Conservation (phyloP, 2,329 filamentous ascomycete genomes). For the Fusarium buharicum region DNA sequence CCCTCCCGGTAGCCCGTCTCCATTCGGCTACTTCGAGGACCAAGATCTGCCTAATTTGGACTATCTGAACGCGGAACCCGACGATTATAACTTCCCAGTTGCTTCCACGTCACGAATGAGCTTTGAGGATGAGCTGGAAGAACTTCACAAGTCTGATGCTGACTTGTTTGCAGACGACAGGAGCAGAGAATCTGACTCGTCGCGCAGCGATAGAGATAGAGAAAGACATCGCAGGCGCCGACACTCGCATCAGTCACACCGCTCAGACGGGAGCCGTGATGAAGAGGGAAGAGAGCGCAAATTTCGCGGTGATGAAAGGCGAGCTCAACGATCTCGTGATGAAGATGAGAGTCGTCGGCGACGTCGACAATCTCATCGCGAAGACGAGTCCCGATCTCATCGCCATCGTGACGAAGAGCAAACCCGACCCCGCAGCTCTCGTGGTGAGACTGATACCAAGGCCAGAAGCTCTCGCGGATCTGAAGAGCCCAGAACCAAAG, state of each 20-base stretch:
- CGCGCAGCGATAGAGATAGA: conserved; percentile 52
- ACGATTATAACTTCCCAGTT: conserved; percentile 49
- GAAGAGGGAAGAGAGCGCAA: conserved; percentile 47
- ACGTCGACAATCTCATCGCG: conserved; percentile 30
- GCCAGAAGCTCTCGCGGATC: conserved; percentile 27
- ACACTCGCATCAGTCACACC: conserved; percentile 52
- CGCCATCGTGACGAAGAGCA: conserved; percentile 36
- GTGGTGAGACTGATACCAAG: conserved; percentile 28
- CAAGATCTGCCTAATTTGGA: conserved; percentile 44
- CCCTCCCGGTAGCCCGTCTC: conserved; percentile 51
- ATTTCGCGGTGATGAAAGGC: conserved; percentile 39
- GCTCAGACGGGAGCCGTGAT: conserved; percentile 47
- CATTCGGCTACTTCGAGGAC: conserved; percentile 41
- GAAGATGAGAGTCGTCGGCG: conserved; percentile 47
- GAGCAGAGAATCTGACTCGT: conserved; percentile 52
- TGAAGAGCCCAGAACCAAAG: conserved; percentile 28
- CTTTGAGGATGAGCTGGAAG: conserved; percentile 53
- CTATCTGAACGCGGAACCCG: conserved; percentile 40
- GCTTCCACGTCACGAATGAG: conserved; percentile 48
- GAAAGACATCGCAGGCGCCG: conserved; percentile 57
- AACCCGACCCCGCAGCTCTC: conserved; percentile 22
- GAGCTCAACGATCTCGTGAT: conserved; percentile 31
- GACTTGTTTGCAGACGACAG: conserved; percentile 66
- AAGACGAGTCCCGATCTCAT: conserved; percentile 38
- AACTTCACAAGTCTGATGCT: conserved; percentile 61